Conservation (phyloP, 257 asterid species). For the Penstemon newberryi region DNA sequence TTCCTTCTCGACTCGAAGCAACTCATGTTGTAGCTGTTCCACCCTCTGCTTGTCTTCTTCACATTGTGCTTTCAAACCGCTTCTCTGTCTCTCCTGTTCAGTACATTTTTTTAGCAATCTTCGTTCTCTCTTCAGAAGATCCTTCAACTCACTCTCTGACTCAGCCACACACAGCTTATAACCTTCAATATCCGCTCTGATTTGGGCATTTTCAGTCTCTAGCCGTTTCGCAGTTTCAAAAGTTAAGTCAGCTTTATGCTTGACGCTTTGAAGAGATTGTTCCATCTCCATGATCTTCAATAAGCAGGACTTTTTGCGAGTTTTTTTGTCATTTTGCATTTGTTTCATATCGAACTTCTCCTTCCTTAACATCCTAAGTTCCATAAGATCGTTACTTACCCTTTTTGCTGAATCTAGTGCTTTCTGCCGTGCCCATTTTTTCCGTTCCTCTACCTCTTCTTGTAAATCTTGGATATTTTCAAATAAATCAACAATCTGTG, state of each 20-base stretch:
- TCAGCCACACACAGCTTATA: constrained; percentile 23
- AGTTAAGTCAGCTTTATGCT: neutral
- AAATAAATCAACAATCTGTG: constrained; percentile 8
- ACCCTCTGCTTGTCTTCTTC: constrained; percentile 27
- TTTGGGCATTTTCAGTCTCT: constrained; percentile 11
- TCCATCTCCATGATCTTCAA: constrained; percentile 27
- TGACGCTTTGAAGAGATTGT: neutral
- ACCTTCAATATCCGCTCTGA: constrained; percentile 32
- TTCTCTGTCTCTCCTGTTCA: constrained; percentile 24
- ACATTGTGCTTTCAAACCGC: constrained; percentile 19
- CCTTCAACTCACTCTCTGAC: constrained; percentile 10
- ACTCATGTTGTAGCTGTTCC: constrained; percentile 30
- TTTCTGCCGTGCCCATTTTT: constrained; percentile 30
- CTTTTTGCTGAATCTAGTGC: constrained; percentile 14
- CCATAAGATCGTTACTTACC: constrained; percentile 20
- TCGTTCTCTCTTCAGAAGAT: constrained; percentile 29
- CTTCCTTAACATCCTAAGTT: constrained; percentile 26
- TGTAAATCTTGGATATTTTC: constrained; percentile 15
- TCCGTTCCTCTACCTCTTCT: constrained; percentile 18
- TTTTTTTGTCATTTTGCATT: neutral
- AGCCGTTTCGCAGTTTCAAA: constrained; percentile 7
- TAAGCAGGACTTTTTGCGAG: neutral
- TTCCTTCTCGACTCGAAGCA: constrained; percentile 27
- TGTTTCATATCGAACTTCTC: neutral
- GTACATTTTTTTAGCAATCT: constrained; percentile 21